Evolutionary conservation across 257 asterid species (phyloP).

Genomic region (Coffea eugenioides): DNA sequence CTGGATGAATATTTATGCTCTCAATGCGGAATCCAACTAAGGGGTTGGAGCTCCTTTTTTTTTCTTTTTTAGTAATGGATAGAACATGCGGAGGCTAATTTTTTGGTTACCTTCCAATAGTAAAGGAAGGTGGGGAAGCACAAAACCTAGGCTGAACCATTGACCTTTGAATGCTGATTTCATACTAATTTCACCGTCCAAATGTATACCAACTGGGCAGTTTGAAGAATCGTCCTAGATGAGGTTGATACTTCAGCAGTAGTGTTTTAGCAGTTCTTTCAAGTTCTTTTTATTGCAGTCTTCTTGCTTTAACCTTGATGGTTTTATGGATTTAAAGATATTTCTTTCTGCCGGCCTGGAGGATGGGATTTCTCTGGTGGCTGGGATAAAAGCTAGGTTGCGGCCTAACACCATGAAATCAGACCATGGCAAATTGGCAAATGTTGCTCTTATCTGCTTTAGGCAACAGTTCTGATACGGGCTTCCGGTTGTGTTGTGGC

Average conservation of each 20-base stretch:
- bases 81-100: slow-evolving; percentile 51
- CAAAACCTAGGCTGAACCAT: slow-evolving; percentile 1
- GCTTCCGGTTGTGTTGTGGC: slow-evolving; percentile 8
- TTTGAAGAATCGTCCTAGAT: not conserved
- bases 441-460: not conserved
- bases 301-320: slow-evolving; percentile 4
- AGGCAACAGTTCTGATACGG: slow-evolving; percentile 1
- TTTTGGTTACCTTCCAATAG: slow-evolving; percentile 24
- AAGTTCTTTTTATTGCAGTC: not conserved
- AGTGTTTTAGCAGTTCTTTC: not conserved
- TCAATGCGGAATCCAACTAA: slow-evolving; percentile 27
- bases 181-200: slow-evolving; percentile 6
- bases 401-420: not conserved
- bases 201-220: slow-evolving; percentile 10
- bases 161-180: slow-evolving; percentile 6
- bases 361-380: slow-evolving; percentile 10
- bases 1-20: slow-evolving; percentile 26
- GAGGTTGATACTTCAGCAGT: slow-evolving; percentile 2
- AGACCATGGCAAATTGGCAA: not conserved
- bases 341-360: slow-evolving; percentile 1
- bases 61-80: slow-evolving; percentile 13
- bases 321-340: not conserved
- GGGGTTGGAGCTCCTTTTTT: slow-evolving; percentile 65
- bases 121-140: slow-evolving; percentile 25
- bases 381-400: not conserved